Evolutionary conservation across 495 filamentous ascomycete species (phyloP), one percentile per base, ranked within the genome.

Genomic region (Annulohypoxylon moriforme): DNA sequence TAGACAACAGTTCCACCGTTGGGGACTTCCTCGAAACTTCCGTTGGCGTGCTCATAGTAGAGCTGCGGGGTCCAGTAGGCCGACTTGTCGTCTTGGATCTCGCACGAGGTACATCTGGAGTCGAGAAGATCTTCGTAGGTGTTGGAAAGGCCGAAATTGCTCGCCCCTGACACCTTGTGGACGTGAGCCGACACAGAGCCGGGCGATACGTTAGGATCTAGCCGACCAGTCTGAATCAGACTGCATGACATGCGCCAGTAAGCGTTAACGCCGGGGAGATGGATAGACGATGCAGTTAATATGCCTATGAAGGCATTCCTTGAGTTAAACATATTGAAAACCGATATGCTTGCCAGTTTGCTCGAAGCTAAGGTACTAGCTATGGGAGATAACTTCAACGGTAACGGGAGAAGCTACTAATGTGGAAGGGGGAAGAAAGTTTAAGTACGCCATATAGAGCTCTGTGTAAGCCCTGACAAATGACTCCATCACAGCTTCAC

Each of bases 91-190:
- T 79, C 79, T 55, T 80, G 75, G 34, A 87, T 77, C 49, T 82
- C 75, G 68, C 86, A 88, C 20, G 82, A 82, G 0, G 83, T 83
- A 64, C 85, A 88, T 4, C 60, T 64, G 16, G 85, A 81, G 24
- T 73, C 59, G 22, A 72, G 36, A 14, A 88, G 76, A 14, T 75
- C 69, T 4, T 76, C 75, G 13, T 80, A 80, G 13, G 76, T 81
- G 27, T 80, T 77, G 36, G 67, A 67, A 2, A 78, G 55, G 52
- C 73, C 78, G 68, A 86, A 80, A 49, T 74, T 75, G 75, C 85
- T 90, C 64, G 89, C 89, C n/a, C 91, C 91, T 56, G 86, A 82
- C 62, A 93, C 85, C 22, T 86, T 85, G 60, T 94, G 91, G 5
- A 90, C 87, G 80, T 94, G 91, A 52, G 78, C 77, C 3, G 89